phyloP scores from a whole-genome alignment of 352 stramenopile species.

The Blastocystis sp. region DNA sequence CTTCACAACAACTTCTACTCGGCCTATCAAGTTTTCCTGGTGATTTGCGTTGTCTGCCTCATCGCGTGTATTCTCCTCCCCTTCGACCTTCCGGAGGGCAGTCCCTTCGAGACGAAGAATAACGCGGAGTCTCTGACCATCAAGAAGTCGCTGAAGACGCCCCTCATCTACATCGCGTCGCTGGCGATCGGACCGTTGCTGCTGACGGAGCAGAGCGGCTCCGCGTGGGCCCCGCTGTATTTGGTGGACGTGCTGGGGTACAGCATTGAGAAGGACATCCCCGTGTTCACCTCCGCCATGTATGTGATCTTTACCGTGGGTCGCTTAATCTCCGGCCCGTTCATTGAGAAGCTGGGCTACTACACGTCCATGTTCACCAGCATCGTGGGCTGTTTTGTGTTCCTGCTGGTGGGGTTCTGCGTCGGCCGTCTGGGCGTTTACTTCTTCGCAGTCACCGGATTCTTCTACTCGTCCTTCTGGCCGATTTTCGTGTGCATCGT shows the following conservation, averaged over 20 bases:
- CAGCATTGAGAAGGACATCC: slow-evolving; percentile 6
- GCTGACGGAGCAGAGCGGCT: not conserved
- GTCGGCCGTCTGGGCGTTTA: slow-evolving; percentile 16
- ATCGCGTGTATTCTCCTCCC: slow-evolving; percentile 1
- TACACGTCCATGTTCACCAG: slow-evolving; percentile 39
- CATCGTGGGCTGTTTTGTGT: not conserved
- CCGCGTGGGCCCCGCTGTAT: slow-evolving; percentile 35
- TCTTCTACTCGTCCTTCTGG: slow-evolving; percentile 28
- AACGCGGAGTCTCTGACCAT: not conserved
- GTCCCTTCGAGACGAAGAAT: not conserved
- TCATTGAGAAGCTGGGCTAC: slow-evolving; percentile 43
- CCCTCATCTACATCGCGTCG: not conserved
- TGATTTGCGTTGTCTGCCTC: not conserved
- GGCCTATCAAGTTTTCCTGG: not conserved
- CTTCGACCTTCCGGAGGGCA: not conserved
- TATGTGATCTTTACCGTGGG: slow-evolving; percentile 46
- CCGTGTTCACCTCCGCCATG: not conserved
- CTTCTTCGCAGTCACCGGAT: slow-evolving; percentile 17
- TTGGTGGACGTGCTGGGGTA: slow-evolving; percentile 38
- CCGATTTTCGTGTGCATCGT: slow-evolving; percentile 31
- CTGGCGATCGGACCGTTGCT: slow-evolving; percentile 4
- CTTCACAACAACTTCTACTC: slow-evolving; percentile 34
- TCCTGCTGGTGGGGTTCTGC: slow-evolving; percentile 4
- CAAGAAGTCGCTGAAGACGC: not conserved
- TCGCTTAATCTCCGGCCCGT: slow-evolving; percentile 14